Percentiles rank a stretch among this genome's conserved stretches.
Evolutionary conservation across 768 basidiomycete species (phyloP).

Genomic region (Serendipita sp.): DNA sequence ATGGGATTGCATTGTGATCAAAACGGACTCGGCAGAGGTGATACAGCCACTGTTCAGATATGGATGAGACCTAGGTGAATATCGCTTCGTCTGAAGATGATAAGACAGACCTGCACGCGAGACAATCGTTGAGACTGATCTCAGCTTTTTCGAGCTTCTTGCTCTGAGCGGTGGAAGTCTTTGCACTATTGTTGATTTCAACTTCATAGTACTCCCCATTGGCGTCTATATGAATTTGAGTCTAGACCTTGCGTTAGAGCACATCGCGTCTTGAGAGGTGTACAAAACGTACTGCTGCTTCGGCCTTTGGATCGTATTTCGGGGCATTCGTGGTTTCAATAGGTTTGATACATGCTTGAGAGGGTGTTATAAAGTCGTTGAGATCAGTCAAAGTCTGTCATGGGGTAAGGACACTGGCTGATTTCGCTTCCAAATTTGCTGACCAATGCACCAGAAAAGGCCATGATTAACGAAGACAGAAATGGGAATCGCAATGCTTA

Average conservation of each 20-base stretch:
- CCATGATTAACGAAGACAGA: conserved; percentile 30
- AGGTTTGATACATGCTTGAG: conserved; percentile 95
- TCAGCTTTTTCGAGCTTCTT: conserved; percentile 81
- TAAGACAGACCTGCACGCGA: conserved; percentile 77
- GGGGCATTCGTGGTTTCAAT: conserved; percentile 39
- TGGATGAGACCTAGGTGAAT: not conserved
- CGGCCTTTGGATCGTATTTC: conserved; percentile 24
- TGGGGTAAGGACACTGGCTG: not conserved
- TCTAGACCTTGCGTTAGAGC: conserved; percentile 32
- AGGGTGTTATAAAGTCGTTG: conserved; percentile 93
- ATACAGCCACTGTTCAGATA: conserved; percentile 66
- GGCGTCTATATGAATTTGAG: conserved; percentile 80
- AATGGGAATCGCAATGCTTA: too few relatives aligned
- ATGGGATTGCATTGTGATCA: conserved; percentile 92
- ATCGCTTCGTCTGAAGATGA: not conserved
- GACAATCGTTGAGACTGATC: conserved; percentile 91
- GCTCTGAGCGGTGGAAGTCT: conserved; percentile 10
- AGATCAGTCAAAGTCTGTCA: conserved; percentile 75
- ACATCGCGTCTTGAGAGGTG: conserved; percentile 21
- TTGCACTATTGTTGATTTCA: conserved; percentile 5
- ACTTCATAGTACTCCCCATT: conserved; percentile 82
- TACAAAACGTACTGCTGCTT: conserved; percentile 20
- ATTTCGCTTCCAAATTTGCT: conserved; percentile 15
- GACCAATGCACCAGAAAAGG: conserved; percentile 76
- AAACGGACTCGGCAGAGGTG: conserved; percentile 91